Base-by-base conservation (phyloP, 441 rosid species). In the Gossypium schwendimanii region DNA sequence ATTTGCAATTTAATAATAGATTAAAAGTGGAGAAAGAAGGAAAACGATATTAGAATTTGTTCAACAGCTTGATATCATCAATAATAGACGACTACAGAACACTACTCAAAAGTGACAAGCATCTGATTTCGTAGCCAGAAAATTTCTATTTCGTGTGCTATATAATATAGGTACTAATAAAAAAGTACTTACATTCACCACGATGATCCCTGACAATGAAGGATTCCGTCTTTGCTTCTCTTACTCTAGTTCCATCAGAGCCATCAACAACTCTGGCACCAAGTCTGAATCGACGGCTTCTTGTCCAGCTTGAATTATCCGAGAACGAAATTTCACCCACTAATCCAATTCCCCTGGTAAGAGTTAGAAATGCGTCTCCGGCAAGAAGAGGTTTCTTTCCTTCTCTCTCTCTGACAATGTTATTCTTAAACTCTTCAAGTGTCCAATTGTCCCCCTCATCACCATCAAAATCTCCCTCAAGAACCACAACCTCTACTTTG, bases 301-400 rank as follows among this genome's bases (percentile, higher is more conserved):
- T 90, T 28, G 98, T 95, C 98, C 99, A 95, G 87, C 99, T 93
- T 80, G 99, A 95, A 81, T 95, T 95, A 83, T 95, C 99, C 23
- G 98, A 82, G 78, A 95, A 91, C 20, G 95, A 85, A 78, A 95
- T 78, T 71, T 93, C 99, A 81, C 87, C 87, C 76, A 87, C 81
- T 26, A 71, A 73, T 69, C 91, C 84, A 26, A 84, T 69, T 50
- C 99, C 99, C 68, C 88, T 87, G 15, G 81, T 82, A 63, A 95
- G 93, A 82, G 84, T 80, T 52, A 83, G 72, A 81, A 84, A 63
- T 28, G 84, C 82, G 63, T 90, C 97, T 80, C 99, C 99, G 6
- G 80, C 82, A 50, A 95, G 92, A 80, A 95, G 92, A 23, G 94
- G 89, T 79, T 90, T 95, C 85, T 93, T 93, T 75, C 99, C 99